Base-by-base conservation (phyloP, 106 monocot species). In the Dendrobium huoshanense region DNA sequence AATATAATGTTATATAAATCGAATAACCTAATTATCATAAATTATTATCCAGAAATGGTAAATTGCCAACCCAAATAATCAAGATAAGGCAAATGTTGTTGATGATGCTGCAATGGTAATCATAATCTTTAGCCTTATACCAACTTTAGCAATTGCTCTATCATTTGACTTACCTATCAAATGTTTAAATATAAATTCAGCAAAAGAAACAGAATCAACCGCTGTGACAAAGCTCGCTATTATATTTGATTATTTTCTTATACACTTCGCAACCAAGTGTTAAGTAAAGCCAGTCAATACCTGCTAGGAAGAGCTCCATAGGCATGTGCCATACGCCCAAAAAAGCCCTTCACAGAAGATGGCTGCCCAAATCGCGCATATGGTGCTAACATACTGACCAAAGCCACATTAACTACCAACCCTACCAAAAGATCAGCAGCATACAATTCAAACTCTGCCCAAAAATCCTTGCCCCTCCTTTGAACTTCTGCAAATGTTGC, bases 401-500 rank as follows among this genome's bases (percentile, higher is more conserved):
- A 84, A 77, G 89, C 92, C 13, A 89, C 89, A 88, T 86, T 51
- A 85, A 90, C 92, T 51, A 90, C 95, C 13, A 87, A 41, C 6
- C 95, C 95, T 0, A 95, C 95, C 80, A 95, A 83, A 83, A 92
- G 87, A 77, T 95, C 95, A 3, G 95, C 95, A 41, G 87, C 85
- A 68, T 95, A 95, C 79, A 95, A 77, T 64, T 95, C 95, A 83
- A 95, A 95, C 75, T 95, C 95, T 4, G 86, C 82, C 95, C 95
- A 95, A 74, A 95, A 95, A 84, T 92, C 92, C 73, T 92, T 87
- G 17, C 95, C 95, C 84, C 95, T 90, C 85, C 85, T 95, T 78
- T 95, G 92, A 82, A 95, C 75, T 82, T 95, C 95, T 4, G 92
- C 92, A 79, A 92, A 88, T 29, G 95, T 95, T 6, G 95, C 93